Evolutionary conservation across 108 stramenopile species (phyloP).

Genomic region (Mediolabrus comicus): DNA sequence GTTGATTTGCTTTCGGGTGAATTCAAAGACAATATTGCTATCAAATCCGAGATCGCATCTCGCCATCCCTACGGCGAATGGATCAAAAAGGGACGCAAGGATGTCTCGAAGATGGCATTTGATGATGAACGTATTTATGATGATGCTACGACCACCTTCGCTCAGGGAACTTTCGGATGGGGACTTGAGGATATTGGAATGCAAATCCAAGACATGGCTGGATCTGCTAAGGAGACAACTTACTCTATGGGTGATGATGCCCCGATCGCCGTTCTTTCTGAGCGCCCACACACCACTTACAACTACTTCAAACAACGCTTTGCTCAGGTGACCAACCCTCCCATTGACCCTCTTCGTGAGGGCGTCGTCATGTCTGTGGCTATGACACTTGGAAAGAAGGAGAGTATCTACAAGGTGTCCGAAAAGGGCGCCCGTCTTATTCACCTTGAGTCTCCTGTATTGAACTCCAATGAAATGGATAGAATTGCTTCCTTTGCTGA

Average conservation of each 20-base stretch:
- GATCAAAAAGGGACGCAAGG: constrained; percentile 75
- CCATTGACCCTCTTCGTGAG: constrained; percentile 97
- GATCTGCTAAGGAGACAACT: constrained; percentile 92
- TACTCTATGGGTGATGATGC: constrained; percentile 99
- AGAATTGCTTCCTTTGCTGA: constrained; percentile 51
- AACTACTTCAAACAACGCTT: constrained; percentile 98
- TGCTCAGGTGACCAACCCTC: constrained; percentile 98
- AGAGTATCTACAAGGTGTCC: constrained; percentile 91
- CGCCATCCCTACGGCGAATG: constrained; percentile 92
- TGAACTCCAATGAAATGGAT: constrained; percentile 78
- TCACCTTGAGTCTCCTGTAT: constrained; percentile 78
- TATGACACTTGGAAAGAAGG: constrained; percentile 94
- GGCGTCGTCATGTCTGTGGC: constrained; percentile 95
- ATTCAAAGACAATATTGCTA: constrained; percentile 92
- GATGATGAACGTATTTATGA: constrained; percentile 65
- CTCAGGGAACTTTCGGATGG: constrained; percentile 91
- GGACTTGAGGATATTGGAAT: constrained; percentile 95
- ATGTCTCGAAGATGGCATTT: constrained; percentile 52
- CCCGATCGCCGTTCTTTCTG: constrained; percentile 88
- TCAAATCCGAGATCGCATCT: constrained; percentile 91
- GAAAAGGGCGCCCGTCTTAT: constrained; percentile 84
- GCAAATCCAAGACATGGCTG: constrained; percentile 96
- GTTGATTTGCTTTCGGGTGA: constrained; percentile 86
- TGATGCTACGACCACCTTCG: constrained; percentile 81
- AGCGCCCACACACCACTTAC: constrained; percentile 86